Percentiles rank a stretch among this genome's conserved stretches.
These are phyloP conservation scores for Oligophagozyma castellii DNA, from an alignment of 1,139 yeast species.

Conservation along the genomic window DNA sequence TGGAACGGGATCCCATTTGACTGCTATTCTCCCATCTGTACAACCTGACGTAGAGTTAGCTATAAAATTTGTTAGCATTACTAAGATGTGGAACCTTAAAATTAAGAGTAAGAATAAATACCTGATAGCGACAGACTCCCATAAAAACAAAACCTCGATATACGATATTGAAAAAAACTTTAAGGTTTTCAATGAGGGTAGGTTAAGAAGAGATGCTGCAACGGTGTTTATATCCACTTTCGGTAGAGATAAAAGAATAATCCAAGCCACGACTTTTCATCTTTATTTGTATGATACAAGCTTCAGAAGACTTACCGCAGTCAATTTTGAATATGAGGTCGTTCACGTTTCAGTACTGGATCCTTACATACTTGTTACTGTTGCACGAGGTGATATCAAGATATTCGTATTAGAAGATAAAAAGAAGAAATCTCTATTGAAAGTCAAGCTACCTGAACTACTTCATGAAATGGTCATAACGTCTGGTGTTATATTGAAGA, in stretches of 20 bases:
- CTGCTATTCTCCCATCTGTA: conserved; percentile 48
- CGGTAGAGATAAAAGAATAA: conserved; percentile 44
- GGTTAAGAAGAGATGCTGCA: conserved; percentile 47
- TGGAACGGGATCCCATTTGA: conserved; percentile 39
- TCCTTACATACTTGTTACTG: conserved; percentile 42
- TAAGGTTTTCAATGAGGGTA: conserved; percentile 47
- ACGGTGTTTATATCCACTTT: conserved; percentile 59
- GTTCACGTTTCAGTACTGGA: conserved; percentile 43
- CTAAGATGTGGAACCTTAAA: conserved; percentile 57
- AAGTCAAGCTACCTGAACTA: conserved; percentile 34
- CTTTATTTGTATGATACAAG: conserved; percentile 52
- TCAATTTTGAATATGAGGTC: conserved; percentile 36
- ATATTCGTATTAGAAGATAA: conserved; percentile 29
- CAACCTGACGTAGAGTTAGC: conserved; percentile 57
- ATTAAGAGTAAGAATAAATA: conserved; percentile 35
- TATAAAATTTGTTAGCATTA: conserved; percentile 60
- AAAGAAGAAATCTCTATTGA: conserved; percentile 24
- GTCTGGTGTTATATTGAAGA: conserved; percentile 45
- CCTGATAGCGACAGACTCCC: conserved; percentile 61
- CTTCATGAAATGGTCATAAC: conserved; percentile 51
- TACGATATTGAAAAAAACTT: conserved; percentile 56
- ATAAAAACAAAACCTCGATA: conserved; percentile 52
- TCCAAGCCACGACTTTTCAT: conserved; percentile 62
- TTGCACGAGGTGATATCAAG: conserved; percentile 48
- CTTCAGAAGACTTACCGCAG: conserved; percentile 33